Base-by-base conservation (phyloP, 1,284 basidiomycete genomes). In the Rugosomyces carneus region DNA sequence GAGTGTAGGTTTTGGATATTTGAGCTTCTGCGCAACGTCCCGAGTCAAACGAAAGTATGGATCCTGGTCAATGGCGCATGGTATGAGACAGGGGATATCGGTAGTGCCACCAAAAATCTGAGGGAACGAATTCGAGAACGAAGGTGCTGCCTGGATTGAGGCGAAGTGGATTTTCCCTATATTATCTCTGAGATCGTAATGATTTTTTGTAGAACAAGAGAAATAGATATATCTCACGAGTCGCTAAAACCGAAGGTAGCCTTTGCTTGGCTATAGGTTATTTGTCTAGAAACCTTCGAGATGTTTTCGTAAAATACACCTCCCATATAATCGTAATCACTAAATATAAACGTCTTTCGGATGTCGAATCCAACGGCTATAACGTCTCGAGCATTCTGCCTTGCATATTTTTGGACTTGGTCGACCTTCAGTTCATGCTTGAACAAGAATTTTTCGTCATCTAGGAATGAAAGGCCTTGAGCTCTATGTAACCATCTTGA, bases 371-470 rank as follows among this genome's bases (percentile, higher is more conserved):
- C 95, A 54, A 93, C 90, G 0, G 95, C 93, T 57, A 99, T 97
- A 61, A 99, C 96, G 62, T 99, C 96, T 52, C 80, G 81, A 23
- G 94, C 88, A 61, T 99, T 99, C 58, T 84, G 80, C 54, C 80
- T 79, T 7, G 92, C 82, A 64, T 93, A 98, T 34, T 77, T 75
- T 59, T 84, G 80, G 40, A 89, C 91, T 64, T 99, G 88, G 55
- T 97, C 91, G 37, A 91, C 75, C 61, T 91, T 93, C 51, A 96
- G 79, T 53, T 93, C 84, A 44, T 93, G 88, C 67, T 98, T 96
- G 77, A 99, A 96, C 45, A 99, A 69, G 73, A 99, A 99, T 68
- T 99, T 99, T 66, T 99, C 96, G 65, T 99, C 96, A 61, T 99
- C 96, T 92, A 55, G 8, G 26, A 2, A 13, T 31, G 13, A 21